Conservation (phyloP, 345 rosid genomes). For the Geranium rotundifolium region DNA sequence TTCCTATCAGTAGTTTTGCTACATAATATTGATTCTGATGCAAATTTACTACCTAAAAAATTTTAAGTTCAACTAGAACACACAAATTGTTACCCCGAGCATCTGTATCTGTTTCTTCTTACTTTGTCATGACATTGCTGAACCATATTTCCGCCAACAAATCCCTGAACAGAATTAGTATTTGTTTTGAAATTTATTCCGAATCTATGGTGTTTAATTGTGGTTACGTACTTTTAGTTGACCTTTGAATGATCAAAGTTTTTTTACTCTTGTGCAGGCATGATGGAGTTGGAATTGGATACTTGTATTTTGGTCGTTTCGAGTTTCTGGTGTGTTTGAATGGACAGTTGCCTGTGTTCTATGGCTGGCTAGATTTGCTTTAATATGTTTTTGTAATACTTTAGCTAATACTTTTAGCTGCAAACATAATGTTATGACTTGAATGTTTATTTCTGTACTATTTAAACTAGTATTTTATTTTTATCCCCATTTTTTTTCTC, state of each 20-base stretch:
- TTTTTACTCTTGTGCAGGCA: background rate
- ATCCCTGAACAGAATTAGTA: background rate
- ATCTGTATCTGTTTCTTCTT: background rate
- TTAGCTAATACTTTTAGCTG: slow-evolving; percentile 2
- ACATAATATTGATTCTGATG: background rate
- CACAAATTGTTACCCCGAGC: background rate
- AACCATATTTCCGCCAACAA: background rate
- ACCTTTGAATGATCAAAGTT: background rate
- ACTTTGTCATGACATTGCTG: background rate
- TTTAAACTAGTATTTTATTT: no score
- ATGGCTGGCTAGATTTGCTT: slow-evolving; percentile 1
- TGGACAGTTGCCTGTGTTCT: background rate
- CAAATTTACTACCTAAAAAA: background rate
- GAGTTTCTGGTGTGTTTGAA: background rate
- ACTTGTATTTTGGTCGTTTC: background rate
- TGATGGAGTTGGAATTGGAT: background rate
- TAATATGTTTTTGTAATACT: background rate
- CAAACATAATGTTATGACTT: background rate
- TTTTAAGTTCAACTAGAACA: background rate
- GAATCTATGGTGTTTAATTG: background rate
- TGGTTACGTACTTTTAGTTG: background rate
- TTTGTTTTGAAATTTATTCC: background rate
- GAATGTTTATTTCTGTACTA: no score
- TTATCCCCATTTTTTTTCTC: no score
- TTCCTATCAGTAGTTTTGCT: background rate